A percentile compares a stretch with the other conserved stretches of the same genome.
These are phyloP conservation scores for Paramecium sexaurelia DNA, from an alignment of 73 alveolate genomes.

Conservation along the genomic window DNA sequence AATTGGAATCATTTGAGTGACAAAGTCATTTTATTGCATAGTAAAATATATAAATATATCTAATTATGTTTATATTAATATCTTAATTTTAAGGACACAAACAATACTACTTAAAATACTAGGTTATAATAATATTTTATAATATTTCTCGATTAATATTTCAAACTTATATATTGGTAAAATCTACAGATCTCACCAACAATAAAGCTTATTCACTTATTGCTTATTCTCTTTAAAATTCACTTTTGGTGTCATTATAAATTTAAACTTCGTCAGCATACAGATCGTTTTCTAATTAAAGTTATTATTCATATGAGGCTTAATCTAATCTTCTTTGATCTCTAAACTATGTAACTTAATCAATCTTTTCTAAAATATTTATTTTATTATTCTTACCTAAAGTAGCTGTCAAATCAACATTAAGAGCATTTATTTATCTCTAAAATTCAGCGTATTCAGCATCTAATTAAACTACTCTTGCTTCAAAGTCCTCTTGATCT, in stretches of 20 bases:
- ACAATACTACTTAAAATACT: too few species aligned
- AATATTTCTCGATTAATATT: background rate
- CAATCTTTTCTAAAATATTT: constrained; percentile 7
- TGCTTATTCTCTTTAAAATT: constrained; percentile 28
- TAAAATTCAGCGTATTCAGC: constrained; percentile 56
- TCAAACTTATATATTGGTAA: constrained; percentile 13
- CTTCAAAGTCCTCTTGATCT: constrained; percentile 34
- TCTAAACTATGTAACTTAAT: background rate
- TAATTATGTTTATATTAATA: too few species aligned
- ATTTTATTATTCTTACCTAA: background rate
- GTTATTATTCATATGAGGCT: background rate
- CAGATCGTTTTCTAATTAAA: background rate
- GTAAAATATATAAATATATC: background rate
- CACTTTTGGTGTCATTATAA: background rate
- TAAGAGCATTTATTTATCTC: constrained; percentile 47
- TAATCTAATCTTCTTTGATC: background rate
- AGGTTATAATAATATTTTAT: too few species aligned
- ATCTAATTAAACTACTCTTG: background rate
- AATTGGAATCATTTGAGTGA: constrained; percentile 83
- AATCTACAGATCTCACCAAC: background rate
- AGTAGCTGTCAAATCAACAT: constrained; percentile 37
- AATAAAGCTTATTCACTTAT: background rate
- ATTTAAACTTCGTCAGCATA: background rate
- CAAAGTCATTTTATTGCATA: background rate
- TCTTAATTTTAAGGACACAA: too few species aligned